Base-by-base conservation (phyloP, 1,284 basidiomycete species). In the Marasmius tenuissimus region DNA sequence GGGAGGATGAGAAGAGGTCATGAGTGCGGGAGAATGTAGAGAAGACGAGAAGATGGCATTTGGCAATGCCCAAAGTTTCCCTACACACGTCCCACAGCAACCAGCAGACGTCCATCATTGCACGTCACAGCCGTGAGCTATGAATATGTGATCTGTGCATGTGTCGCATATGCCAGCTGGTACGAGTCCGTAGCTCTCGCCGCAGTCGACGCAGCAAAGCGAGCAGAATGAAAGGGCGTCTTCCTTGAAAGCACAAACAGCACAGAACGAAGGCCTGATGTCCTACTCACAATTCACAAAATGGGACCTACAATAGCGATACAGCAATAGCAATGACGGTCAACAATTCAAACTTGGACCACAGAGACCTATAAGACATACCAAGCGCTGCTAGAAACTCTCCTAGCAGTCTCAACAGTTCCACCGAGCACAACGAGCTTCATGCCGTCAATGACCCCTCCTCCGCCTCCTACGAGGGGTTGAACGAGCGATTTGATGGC, bases 361-460 rank as follows among this genome's bases (percentile, higher is more conserved):
- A 63, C 61, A 62, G 61, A 48, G 52, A 37, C 16, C 34, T 14
- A 54, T n/a, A 51, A 52, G 42, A 73, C 80, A 59, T 69, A 89
- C 91, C 91, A 93, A 53, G 89, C 91, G 62, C 88, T 88, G 73
- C 88, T 90, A 20, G 89, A 89, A 52, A 92, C 85, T 67, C 91
- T 80, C 68, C 91, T 80, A 0, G 91, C 91, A 1, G 91, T 93
- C 78, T 93, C 91, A 63, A 93, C 91, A 4, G 91, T 92, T 63
- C 91, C 91, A 65, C 91, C 91, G 59, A 93, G 81, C 57, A 93
- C 89, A 74, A 93, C 91, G 70, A 93, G 89, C 77, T 93, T 93
- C 80, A 92, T 86, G 66, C 91, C 91, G 71, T 92, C 90, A 75
- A 92, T 83, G 78, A 92, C 84, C 60, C 88, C 89, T 64, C 85